Base-by-base conservation (phyloP, 2,329 filamentous ascomycete species). In the Trichoderma hamatum region DNA sequence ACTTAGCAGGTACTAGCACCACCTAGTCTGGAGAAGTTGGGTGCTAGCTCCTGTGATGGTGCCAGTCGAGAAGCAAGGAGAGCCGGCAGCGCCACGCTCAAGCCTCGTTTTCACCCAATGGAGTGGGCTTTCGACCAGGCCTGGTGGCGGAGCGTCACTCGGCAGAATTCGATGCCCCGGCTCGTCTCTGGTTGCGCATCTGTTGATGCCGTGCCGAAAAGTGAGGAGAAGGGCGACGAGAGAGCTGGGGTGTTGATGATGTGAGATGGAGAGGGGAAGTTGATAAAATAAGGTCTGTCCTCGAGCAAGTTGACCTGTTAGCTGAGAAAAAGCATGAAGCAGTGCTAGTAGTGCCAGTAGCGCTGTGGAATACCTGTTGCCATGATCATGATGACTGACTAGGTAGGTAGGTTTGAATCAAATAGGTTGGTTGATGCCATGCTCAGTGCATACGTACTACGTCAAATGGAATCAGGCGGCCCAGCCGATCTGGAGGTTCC, bases 151-250 rank as follows among this genome's bases (percentile, higher is more conserved):
- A 67, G 64, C 55, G 64, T 67, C 54, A 51, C 64, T 67, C 64
- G 64, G 64, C 64, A 67, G 64, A 67, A 67, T 67, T 67, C 64
- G 64, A 67, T 46, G 39, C 54, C 64, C 64, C 54, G 64, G 64
- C 30, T 54, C 61, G 61, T 59, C 21, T n/a, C 26, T 30, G n/a
- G 32, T 21, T 28, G 56, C 34, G 34, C 16, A 26, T 56, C 34
- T 39, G 36, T 64, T 21, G 54, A 59, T 49, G 54, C 54, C 54
- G 64, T 66, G 63, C 63, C 63, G 39, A 24, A 7, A 66, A 49
- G n/a, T 66, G 51, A 56, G 51, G 52, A 56, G 62, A 55, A 21
- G 21, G 24, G 30, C 43, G 24, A 4, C 14, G n/a, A 46, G 30
- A 21, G 32, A 54, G 34, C 61, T 43, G 24, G 61, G 61, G 39